phyloP scores from a whole-genome alignment of 805 yeast species.

The Crinitomyces ghanaensis region DNA sequence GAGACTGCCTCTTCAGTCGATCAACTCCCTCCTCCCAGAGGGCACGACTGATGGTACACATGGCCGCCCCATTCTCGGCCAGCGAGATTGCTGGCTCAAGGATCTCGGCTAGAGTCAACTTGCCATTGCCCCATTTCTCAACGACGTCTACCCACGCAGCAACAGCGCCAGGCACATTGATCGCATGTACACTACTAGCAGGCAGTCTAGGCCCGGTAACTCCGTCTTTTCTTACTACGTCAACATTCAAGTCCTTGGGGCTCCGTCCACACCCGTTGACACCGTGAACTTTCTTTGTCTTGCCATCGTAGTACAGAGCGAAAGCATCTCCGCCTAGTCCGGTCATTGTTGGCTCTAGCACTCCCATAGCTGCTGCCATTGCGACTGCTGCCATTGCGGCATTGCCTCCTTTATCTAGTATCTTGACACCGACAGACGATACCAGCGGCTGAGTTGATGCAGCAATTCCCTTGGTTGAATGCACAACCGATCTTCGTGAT shows the following conservation, averaged over 20 bases:
- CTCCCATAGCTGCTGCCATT: slow-evolving; percentile 30
- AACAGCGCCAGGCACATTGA: slow-evolving; percentile 69
- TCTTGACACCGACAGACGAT: slow-evolving; percentile 56
- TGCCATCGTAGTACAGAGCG: slow-evolving; percentile 43
- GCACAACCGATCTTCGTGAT: slow-evolving; percentile 64
- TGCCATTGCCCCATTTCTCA: slow-evolving; percentile 63
- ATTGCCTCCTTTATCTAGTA: slow-evolving; percentile 63
- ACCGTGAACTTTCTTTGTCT: slow-evolving; percentile 44
- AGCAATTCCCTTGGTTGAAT: slow-evolving; percentile 61
- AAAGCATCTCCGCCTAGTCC: slow-evolving; percentile 38
- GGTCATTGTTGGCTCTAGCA: slow-evolving; percentile 30
- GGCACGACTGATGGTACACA: slow-evolving; percentile 45
- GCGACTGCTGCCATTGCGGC: slow-evolving; percentile 34
- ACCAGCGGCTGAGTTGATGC: slow-evolving; percentile 71
- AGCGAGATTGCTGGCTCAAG: slow-evolving; percentile 38
- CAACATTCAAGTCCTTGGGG: slow-evolving; percentile 39
- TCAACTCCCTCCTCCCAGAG: slow-evolving; percentile 36
- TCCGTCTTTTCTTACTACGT: slow-evolving; percentile 35
- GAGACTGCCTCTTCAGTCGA: slow-evolving; percentile 29
- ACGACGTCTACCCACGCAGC: slow-evolving; percentile 71
- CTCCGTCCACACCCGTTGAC: slow-evolving; percentile 70
- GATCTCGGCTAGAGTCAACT: slow-evolving; percentile 45
- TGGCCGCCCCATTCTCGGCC: slow-evolving; percentile 58
- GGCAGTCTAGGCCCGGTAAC: slow-evolving; percentile 41
- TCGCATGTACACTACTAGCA: slow-evolving; percentile 41